phyloP scores from a whole-genome alignment of 1,284 basidiomycete genomes.

The Rhodotorula sp. region DNA sequence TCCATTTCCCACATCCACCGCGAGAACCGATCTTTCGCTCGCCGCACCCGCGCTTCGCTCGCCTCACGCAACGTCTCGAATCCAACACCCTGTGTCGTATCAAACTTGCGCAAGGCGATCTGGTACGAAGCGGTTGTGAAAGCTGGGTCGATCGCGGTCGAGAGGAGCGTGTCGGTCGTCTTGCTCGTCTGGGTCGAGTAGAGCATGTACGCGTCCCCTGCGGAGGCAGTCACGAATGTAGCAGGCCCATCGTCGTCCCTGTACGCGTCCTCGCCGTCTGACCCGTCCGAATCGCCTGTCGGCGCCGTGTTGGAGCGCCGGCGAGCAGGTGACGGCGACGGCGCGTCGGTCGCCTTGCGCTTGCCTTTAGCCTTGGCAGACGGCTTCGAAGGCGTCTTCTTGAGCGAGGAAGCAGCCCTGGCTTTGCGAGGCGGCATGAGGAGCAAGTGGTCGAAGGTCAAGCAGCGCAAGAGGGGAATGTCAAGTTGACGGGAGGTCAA shows the following conservation, averaged over 20 bases:
- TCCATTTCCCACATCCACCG: conserved; percentile 69
- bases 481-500: too few species aligned
- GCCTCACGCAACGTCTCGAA: conserved; percentile 58
- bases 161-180: conserved; percentile 62
- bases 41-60: conserved; percentile 43
- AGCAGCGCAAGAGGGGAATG: too few species aligned
- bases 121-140: conserved; percentile 64
- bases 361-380: conserved; percentile 20
- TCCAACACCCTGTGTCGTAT: conserved; percentile 53
- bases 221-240: conserved; percentile 49
- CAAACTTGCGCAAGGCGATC: conserved; percentile 58
- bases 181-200: conserved; percentile 62
- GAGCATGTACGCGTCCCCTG: conserved; percentile 79
- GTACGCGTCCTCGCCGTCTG: conserved; percentile 26
- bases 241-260: conserved; percentile 20
- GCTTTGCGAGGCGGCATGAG: conserved; percentile 10
- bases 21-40: conserved; percentile 56
- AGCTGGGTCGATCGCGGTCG: conserved; percentile 24
- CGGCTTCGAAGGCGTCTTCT: conserved; percentile 1
- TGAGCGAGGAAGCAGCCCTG: conserved; percentile 8
- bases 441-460: too few species aligned
- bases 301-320: background rate
- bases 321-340: background rate
- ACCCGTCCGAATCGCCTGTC: conserved; percentile 7
- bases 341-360: conserved; percentile 16